Conservation (phyloP, 495 filamentous ascomycete species). For the Viridothelium virens region DNA sequence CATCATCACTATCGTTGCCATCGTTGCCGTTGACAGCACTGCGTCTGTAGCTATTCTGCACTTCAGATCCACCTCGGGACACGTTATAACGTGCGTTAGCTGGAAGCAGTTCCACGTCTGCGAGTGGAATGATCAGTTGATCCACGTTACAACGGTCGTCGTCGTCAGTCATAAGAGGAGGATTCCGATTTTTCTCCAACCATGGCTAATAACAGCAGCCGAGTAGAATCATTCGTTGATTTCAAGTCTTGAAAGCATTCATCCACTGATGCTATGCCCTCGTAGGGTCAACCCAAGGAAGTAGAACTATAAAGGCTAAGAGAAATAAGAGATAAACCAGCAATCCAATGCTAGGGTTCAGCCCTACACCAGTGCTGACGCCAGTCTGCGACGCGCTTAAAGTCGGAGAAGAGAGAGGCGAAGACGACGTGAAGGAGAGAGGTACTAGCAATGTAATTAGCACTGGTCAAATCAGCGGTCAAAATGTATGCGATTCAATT, state of each 20-base stretch:
- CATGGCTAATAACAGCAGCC: background rate
- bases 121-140: background rate
- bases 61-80: background rate
- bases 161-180: background rate
- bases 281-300: background rate
- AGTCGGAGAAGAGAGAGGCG: conserved; percentile 7
- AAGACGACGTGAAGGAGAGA: background rate
- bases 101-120: background rate
- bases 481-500: background rate
- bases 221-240: background rate
- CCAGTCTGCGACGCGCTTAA: background rate
- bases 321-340: background rate
- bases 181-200: background rate
- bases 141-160: background rate
- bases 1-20: background rate
- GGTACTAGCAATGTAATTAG: background rate
- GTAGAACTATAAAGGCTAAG: background rate
- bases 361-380: background rate
- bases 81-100: background rate
- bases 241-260: no score
- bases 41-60: background rate
- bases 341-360: background rate
- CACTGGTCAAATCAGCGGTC: background rate
- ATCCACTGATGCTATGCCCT: no score
- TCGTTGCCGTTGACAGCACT: background rate